Evolutionary conservation across 192 early-diverging fungal species (phyloP), one percentile per base, ranked within the genome.

Genomic region (Coemansia furcata): DNA sequence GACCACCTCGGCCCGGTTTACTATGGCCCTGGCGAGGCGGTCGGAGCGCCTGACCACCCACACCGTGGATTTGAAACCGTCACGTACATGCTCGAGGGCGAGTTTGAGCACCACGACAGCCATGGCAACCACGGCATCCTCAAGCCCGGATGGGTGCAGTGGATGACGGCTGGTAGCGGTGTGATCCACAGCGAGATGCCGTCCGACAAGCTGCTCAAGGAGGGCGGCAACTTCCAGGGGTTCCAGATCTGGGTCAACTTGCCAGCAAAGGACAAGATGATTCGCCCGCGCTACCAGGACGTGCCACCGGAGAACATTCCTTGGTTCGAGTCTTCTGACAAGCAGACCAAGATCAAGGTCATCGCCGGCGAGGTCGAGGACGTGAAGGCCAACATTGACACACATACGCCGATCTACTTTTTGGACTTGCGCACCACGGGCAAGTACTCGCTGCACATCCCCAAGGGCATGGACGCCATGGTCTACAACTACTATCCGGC

Each of bases 31-130:
- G 81, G 84, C 50, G 85, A 86, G 67, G 86, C 84, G 4, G 74
- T 82, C n/a, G 86, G 85, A 35, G 85, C 80, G 39, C 89, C 90
- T 0, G 87, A 92, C 42, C 92, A 92, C 49, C 92, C 91, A 15
- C 91, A 94, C 58, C 87, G 93, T 37, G 93, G 92, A 15, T 92
- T 94, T 49, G 89, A 91, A 70, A 93, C 93, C 0, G 90, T 93
- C 5, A 91, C 90, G 1, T 91, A 91, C 70, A 73, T 91, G 36
- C 58, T 90, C 21, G 79, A 86, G 9, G 91, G 91, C 21, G 85
- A 87, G 44, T 80, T 88, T 54, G 80, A 87, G 64, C 91, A 94
- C 69, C 85, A 90, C 70, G 93, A 94, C 74, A 92, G 89, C 71
- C 78, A 85, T 21, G 93, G 90, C 3, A 87, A 94, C 70, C 83